A percentile compares a stretch with the other conserved stretches of the same genome.
Conservation (phyloP, 2,329 filamentous ascomycete genomes). For the Aureobasidium pullulans region DNA sequence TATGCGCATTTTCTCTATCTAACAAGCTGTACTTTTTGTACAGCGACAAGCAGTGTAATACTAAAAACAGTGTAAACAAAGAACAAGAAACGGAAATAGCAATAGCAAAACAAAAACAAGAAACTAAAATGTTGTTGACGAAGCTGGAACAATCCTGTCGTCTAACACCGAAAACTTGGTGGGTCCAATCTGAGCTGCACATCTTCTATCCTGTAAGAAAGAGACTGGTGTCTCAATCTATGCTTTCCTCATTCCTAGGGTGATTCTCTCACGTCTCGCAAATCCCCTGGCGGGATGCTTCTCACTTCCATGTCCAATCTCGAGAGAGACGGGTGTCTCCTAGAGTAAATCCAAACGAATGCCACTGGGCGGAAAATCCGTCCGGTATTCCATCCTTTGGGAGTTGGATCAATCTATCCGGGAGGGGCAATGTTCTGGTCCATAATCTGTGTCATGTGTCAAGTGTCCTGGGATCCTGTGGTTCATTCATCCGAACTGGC, state of each 20-base stretch:
- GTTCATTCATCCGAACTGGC: slow-evolving; percentile 9
- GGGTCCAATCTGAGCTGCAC: neutral
- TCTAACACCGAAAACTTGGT: neutral
- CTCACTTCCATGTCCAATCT: too few relatives aligned
- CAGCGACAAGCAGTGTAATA: neutral
- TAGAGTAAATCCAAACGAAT: neutral
- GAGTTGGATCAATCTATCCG: neutral
- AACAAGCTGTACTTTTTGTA: neutral
- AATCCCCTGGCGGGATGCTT: neutral
- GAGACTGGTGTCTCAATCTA: neutral
- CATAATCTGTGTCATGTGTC: neutral
- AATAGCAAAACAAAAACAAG: neutral
- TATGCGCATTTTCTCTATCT: neutral
- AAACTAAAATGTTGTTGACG: neutral
- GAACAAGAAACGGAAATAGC: neutral
- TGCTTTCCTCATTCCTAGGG: neutral
- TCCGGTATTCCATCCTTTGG: neutral
- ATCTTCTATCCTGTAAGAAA: neutral
- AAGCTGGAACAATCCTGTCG: neutral
- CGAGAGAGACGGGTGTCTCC: neutral
- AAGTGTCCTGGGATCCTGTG: neutral
- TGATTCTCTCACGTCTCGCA: neutral
- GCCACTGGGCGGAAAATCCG: neutral
- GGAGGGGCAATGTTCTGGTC: neutral
- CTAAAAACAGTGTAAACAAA: neutral